These are phyloP conservation scores for Testicularia cyperi DNA, from an alignment of 1,284 basidiomycete genomes.

Conservation along the genomic window DNA sequence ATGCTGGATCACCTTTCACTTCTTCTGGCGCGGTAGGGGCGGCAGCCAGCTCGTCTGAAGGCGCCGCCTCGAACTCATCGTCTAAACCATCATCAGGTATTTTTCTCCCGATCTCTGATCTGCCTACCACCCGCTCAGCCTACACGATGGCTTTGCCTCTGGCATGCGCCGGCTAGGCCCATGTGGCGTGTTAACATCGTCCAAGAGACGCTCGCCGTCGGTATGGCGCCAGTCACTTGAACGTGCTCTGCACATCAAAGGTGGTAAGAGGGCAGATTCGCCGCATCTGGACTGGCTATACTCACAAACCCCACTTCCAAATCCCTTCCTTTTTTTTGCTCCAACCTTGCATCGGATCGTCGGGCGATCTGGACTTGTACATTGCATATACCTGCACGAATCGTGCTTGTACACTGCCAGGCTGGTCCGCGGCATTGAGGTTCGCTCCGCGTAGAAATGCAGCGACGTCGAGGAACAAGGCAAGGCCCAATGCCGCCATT, in stretches of 20 bases:
- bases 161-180: too few species aligned
- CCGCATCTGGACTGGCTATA: constrained; percentile 1
- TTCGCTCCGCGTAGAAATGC: constrained; percentile 43
- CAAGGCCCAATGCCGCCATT: constrained; percentile 25
- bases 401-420: too few species aligned
- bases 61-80: too few species aligned
- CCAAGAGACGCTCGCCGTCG: not conserved
- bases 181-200: not conserved
- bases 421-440: constrained; percentile 48
- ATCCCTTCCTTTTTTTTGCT: not conserved
- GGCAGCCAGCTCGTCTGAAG: constrained; percentile 6
- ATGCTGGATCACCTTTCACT: too few species aligned
- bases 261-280: too few species aligned
- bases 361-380: too few species aligned
- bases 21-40: not conserved
- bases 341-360: too few species aligned
- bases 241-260: too few species aligned
- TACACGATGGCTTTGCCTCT: too few species aligned
- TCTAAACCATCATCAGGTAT: constrained; percentile 44
- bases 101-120: constrained; percentile 16
- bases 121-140: too few species aligned
- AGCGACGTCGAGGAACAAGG: constrained; percentile 11
- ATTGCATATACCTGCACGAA: too few species aligned
- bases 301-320: constrained; percentile 15
- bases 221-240: too few species aligned